Conservation (phyloP, 768 basidiomycete species). For the Russula sp. region DNA sequence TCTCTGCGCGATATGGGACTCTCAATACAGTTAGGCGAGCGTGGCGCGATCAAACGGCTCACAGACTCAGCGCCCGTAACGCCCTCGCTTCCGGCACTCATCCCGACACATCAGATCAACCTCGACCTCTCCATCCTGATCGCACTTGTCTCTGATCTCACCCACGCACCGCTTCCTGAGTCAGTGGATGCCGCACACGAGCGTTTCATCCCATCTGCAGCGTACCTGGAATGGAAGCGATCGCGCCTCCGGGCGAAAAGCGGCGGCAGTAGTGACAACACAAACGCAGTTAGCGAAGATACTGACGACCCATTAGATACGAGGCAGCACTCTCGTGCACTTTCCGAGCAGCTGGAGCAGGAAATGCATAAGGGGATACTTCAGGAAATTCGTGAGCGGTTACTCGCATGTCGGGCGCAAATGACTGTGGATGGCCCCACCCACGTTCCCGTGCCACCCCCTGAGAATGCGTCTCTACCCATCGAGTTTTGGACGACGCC, state of each 20-base stretch:
- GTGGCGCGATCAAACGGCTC: constrained; percentile 25
- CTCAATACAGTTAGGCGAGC: constrained; percentile 59
- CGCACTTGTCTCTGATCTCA: constrained; percentile 76
- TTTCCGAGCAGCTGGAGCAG: constrained; percentile 64
- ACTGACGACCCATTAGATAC: not conserved
- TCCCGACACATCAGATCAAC: constrained; percentile 58
- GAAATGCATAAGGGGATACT: constrained; percentile 63
- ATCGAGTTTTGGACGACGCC: constrained; percentile 75
- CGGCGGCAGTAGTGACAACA: constrained; percentile 20
- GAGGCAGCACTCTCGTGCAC: constrained; percentile 56
- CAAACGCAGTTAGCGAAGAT: constrained; percentile 5
- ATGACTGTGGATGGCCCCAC: not conserved
- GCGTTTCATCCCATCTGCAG: constrained; percentile 55
- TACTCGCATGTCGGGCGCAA: constrained; percentile 23
- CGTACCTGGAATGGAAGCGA: constrained; percentile 56
- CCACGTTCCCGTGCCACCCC: not conserved
- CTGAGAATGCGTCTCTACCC: constrained; percentile 3
- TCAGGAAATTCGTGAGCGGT: constrained; percentile 51
- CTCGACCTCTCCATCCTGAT: constrained; percentile 82
- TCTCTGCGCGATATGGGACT: constrained; percentile 55
- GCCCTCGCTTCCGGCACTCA: constrained; percentile 21
- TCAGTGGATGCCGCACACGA: constrained; percentile 48
- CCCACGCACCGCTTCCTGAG: constrained; percentile 59
- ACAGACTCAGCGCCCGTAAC: constrained; percentile 2
- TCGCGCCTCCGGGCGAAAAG: constrained; percentile 23